Base-by-base conservation (phyloP, 352 stramenopile genomes). In the Plasmopara muralis region DNA sequence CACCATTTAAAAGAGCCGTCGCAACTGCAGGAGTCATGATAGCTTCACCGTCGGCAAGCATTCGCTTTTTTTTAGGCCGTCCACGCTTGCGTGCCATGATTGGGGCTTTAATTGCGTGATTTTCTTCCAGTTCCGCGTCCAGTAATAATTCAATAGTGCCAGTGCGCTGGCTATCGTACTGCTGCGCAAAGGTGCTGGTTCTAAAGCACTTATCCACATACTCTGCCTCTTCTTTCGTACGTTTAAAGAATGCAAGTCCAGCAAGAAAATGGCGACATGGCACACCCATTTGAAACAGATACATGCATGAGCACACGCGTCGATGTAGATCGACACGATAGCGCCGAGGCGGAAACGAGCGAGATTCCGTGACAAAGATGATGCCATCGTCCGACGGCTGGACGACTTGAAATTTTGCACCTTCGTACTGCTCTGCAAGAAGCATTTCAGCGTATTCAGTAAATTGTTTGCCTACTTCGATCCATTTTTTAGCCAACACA, bases 391-490 rank as follows among this genome's bases (percentile, higher is more conserved):
- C 53, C 7, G 50, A 66, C 12, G 64, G 59, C 38, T 72, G 60
- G 9, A 72, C 60, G 25, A 72, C 64, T 37, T 72, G 64, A 43
- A 72, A 72, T 25, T 66, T 66, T 6, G 64, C 59, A 29, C 54
- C 64, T 12, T 72, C 55, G 0, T 49, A 60, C 40, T 72, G 64
- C 13, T 72, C 60, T 16, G 43, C 39, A 7, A 72, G 60, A 16
- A 68, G 40, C 18, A 55, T 66, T 7, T 61, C 54, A 15, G 46
- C 59, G 31, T 72, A 53, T 3, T 50, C 51, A 8, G 64, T 72
- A 16, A 72, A 62, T 0, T 16, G 8, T 33, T 62, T 57, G 0
- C 44, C 60, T 2, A 58, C 58, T 12, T 57, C 46, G 13, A 58
- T 30, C 64, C 64, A 72, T 42, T 63, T 54, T n/a, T 55, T 64